These are phyloP conservation scores for Termitomyces sp. DNA, from an alignment of 768 basidiomycete genomes.

Conservation along the genomic window DNA sequence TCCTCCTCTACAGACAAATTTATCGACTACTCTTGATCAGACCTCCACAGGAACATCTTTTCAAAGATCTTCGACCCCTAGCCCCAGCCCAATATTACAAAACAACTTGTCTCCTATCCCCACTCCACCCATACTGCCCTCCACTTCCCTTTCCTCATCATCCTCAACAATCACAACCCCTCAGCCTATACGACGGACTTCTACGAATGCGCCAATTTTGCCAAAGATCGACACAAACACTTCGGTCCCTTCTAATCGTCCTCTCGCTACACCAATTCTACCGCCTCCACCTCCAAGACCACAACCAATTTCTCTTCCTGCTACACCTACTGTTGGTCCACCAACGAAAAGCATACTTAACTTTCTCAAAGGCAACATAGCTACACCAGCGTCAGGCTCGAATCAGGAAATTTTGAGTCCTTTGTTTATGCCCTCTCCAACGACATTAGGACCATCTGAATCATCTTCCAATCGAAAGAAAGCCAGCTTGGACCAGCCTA, in stretches of 20 bases:
- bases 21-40: background rate
- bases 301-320: conserved; percentile 41
- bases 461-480: conserved; percentile 1
- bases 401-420: conserved; percentile 39
- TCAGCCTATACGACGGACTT: conserved; percentile 11
- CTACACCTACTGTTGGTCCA: conserved; percentile 32
- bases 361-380: conserved; percentile 25
- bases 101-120: conserved; percentile 9
- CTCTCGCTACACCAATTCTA: conserved; percentile 17
- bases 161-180: conserved; percentile 1
- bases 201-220: conserved; percentile 15
- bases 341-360: conserved; percentile 27
- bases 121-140: conserved; percentile 10
- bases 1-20: background rate
- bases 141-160: conserved; percentile 1
- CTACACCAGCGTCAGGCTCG: conserved; percentile 16
- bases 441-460: conserved; percentile 17
- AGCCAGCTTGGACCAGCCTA: background rate
- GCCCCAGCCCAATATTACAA: conserved; percentile 10
- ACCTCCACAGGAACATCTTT: background rate
- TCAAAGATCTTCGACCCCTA: conserved; percentile 11
- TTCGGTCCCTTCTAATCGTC: background rate
- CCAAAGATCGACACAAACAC: conserved; percentile 20
- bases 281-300: conserved; percentile 35
- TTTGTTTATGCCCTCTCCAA: conserved; percentile 29